Conservation (phyloP, 1,284 basidiomycete species). For the Puccinia horiana region DNA sequence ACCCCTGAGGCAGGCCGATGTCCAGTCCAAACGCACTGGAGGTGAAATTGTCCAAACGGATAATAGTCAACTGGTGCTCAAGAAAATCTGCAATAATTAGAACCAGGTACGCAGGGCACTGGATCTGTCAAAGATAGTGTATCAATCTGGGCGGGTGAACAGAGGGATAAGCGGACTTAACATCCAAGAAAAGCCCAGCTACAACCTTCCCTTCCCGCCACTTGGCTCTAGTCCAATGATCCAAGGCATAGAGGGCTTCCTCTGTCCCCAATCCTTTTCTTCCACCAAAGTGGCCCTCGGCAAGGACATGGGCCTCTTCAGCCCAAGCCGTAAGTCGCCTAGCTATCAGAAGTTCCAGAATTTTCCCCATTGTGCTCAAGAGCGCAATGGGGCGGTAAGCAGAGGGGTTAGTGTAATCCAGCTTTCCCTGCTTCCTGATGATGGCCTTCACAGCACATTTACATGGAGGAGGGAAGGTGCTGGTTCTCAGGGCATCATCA, state of each 20-base stretch:
- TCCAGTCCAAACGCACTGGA: not conserved
- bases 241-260: slow-evolving; percentile 4
- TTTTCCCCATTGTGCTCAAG: not conserved
- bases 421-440: no score
- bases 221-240: not conserved
- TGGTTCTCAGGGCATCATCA: not conserved
- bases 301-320: not conserved
- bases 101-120: not conserved
- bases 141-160: slow-evolving; percentile 4
- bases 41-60: not conserved
- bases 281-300: slow-evolving; percentile 4
- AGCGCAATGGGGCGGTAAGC: slow-evolving; percentile 27
- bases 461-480: not conserved
- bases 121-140: not conserved
- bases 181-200: not conserved
- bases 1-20: slow-evolving; percentile 7
- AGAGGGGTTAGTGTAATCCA: not conserved
- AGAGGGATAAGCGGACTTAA: slow-evolving; percentile 20
- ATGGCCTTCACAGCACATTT: no score
- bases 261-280: not conserved
- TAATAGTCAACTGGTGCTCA: not conserved
- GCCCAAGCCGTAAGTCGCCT: not conserved
- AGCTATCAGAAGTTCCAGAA: not conserved
- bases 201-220: slow-evolving; percentile 3
- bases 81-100: not conserved